These are phyloP conservation scores for Moesziomyces antarcticus DNA, from an alignment of 1,284 basidiomycete genomes.

Conservation along the genomic window DNA sequence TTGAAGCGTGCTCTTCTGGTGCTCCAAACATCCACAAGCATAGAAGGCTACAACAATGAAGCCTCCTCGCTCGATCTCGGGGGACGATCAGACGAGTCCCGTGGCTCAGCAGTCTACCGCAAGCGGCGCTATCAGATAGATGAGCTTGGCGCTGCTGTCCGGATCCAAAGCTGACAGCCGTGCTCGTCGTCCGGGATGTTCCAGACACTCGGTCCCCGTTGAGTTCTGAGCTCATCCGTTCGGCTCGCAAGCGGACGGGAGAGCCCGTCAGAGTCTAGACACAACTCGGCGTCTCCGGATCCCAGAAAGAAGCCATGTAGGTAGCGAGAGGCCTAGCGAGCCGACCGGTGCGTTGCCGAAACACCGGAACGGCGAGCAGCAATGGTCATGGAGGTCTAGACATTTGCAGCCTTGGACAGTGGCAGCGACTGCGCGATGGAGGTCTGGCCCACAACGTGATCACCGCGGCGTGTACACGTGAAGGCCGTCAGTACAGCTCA, in stretches of 20 bases:
- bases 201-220: background rate
- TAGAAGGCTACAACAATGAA: background rate
- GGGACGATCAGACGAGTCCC: background rate
- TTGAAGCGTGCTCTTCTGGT: background rate
- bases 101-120: background rate
- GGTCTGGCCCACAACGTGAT: background rate
- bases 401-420: background rate
- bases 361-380: conserved; percentile 1
- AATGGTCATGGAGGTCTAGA: conserved; percentile 7
- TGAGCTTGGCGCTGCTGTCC: background rate
- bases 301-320: too few relatives aligned
- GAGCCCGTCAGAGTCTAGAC: too few relatives aligned
- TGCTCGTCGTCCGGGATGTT: background rate
- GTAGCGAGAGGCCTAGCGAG: conserved; percentile 7
- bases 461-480: background rate
- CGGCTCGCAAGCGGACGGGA: too few relatives aligned
- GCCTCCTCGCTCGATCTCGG: background rate
- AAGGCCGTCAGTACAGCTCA: background rate
- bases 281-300: too few relatives aligned
- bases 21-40: background rate
- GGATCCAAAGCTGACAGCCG: background rate
- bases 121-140: background rate
- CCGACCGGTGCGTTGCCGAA: background rate
- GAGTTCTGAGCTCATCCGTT: background rate
- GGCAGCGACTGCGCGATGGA: background rate